Evolutionary conservation across 768 basidiomycete species (phyloP).

Genomic region (Tulasnella sp.): DNA sequence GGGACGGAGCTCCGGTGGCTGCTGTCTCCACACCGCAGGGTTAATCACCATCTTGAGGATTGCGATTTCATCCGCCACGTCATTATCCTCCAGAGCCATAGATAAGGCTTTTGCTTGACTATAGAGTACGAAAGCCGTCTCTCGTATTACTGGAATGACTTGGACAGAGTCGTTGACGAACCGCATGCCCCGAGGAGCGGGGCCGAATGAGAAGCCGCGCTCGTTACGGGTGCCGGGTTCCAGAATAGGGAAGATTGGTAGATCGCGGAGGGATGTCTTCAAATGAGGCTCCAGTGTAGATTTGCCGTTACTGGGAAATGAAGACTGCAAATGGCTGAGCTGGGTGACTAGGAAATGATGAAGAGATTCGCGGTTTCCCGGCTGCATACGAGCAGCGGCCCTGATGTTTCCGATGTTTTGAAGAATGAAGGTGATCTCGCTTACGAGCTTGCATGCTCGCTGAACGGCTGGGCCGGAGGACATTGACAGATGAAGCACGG

Average conservation of each 20-base stretch:
- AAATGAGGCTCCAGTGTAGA: not conserved
- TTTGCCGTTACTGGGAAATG: not conserved
- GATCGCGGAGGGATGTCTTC: not conserved
- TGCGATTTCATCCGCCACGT: not conserved
- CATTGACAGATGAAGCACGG: not conserved
- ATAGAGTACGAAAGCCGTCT: not conserved
- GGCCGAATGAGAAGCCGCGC: not conserved
- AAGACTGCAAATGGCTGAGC: not conserved
- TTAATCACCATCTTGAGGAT: not conserved
- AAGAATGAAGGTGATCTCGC: not conserved
- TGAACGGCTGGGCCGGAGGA: not conserved
- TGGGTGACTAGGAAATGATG: not conserved
- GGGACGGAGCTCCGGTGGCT: too few species aligned
- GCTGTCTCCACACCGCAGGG: too few species aligned
- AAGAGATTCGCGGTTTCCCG: not conserved
- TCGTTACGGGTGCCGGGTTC: not conserved
- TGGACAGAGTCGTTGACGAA: conserved; percentile 16
- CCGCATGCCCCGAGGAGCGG: not conserved
- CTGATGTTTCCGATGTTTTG: not conserved
- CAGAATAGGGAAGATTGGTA: conserved; percentile 26
- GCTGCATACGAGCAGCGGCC: not conserved
- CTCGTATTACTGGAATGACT: not conserved
- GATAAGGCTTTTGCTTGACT: not conserved
- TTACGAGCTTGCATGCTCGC: not conserved
- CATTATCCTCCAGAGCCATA: not conserved